Base-by-base conservation (phyloP, 164 flowering plant species). In the Pachysandra terminalis region DNA sequence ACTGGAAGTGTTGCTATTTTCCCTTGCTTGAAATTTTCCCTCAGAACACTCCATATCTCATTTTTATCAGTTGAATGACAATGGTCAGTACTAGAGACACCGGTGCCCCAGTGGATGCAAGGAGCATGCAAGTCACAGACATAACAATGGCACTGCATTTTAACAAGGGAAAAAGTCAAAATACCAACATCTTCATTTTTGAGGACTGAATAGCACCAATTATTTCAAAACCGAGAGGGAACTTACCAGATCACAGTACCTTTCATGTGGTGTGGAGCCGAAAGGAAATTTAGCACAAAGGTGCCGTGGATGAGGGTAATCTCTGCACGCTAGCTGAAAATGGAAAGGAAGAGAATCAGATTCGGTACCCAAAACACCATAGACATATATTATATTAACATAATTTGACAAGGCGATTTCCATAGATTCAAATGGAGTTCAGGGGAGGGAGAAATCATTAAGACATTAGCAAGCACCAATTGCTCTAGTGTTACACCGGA, bases 61-160 rank as follows among this genome's bases (percentile, higher is more conserved):
- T 76, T 84, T 71, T 89, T 88, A 56, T 92, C 94, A 73, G 84
- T 89, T 17, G 97, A 86, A 76, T 90, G 89, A 70, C 97, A 95
- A 80, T 95, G 99, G 67, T 85, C 92, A 15, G 28, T 5, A 26
- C 26, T 65, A 49, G 80, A 75, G 59, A 24, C 56, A 61, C 95
- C 93, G 25, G 80, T 76, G 37, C 87, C 87, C 99, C 99, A 95
- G 49, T 65, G 61, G n/a, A 51, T 62, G 72, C 99, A 95, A 52
- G 99, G 99, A 22, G 97, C 96, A 70, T 52, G 82, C 54, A 75
- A 61, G 68, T 95, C 99, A 74, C 99, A 95, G 22, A 92, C 97
- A 77, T 83, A 92, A 81, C 99, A 95, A 58, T 95, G 96, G 70
- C 99, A 95, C 99, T 95, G 96, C 73, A 80, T 74, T 78, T 63